These are phyloP conservation scores for Colletotrichum sp. DNA, from an alignment of 2,329 filamentous ascomycete species.

Conservation along the genomic window DNA sequence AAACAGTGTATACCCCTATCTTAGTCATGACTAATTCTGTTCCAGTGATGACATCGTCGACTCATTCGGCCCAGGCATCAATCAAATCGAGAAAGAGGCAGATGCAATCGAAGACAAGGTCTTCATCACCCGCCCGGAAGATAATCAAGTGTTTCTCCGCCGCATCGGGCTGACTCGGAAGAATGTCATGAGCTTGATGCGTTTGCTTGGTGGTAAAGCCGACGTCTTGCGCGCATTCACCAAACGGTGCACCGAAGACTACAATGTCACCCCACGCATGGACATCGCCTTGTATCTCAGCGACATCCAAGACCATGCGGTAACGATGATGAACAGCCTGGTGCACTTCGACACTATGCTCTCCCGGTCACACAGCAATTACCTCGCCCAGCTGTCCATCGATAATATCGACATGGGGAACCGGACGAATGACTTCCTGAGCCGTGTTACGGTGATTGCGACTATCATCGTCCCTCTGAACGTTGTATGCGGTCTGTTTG, in stretches of 20 bases:
- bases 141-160: conserved; percentile 87
- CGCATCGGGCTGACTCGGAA: conserved; percentile 90
- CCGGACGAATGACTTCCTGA: conserved; percentile 83
- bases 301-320: conserved; percentile 98
- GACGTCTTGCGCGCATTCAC: conserved; percentile 97
- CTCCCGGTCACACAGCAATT: conserved; percentile 91
- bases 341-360: conserved; percentile 98
- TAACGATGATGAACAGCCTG: conserved; percentile 98
- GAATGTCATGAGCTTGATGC: conserved; percentile 91
- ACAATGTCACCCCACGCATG: conserved; percentile 91
- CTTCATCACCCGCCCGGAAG: conserved; percentile 87
- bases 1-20: too few relatives aligned
- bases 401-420: conserved; percentile 90
- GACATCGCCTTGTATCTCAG: conserved; percentile 96
- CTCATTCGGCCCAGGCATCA: conserved; percentile 88
- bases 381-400: conserved; percentile 91
- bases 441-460: conserved; percentile 92
- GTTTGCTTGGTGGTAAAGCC: conserved; percentile 91
- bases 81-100: conserved; percentile 83
- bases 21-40: not conserved
- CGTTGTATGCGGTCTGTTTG: conserved; percentile 83
- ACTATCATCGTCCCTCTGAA: conserved; percentile 96
- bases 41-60: conserved; percentile 92
- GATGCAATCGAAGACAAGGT: conserved; percentile 95
- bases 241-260: conserved; percentile 98